A percentile compares a stretch with the other conserved stretches of the same genome.
Conservation (phyloP, 2,329 filamentous ascomycete genomes). For the Apiospora phragmitis region DNA sequence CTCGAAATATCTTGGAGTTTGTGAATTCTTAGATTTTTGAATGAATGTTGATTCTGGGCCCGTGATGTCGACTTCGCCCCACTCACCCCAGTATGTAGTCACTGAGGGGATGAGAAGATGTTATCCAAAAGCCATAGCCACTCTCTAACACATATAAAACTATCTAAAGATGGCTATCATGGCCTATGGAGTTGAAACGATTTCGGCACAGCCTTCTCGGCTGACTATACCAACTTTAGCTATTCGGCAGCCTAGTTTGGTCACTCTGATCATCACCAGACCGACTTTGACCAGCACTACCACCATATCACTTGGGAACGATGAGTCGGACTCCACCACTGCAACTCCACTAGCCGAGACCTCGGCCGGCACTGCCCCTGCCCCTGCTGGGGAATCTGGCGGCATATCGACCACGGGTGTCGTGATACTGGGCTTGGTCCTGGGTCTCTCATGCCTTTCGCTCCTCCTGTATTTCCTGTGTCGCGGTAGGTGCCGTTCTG, state of each 20-base stretch:
- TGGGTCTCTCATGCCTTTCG: background rate
- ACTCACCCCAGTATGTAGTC: background rate
- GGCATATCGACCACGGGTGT: background rate
- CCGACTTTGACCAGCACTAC: background rate
- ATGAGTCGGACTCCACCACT: background rate
- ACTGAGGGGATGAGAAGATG: background rate
- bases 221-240: background rate
- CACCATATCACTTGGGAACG: background rate
- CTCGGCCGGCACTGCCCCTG: background rate
- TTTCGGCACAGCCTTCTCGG: background rate
- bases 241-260: background rate
- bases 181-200: background rate
- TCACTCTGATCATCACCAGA: background rate
- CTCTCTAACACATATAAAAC: background rate
- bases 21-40: background rate
- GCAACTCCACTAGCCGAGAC: background rate
- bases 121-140: background rate
- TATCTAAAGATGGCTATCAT: background rate
- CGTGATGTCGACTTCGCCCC: background rate
- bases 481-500: background rate
- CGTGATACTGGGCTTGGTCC: background rate
- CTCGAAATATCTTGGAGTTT: background rate
- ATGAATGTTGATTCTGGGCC: background rate
- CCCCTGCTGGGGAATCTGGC: background rate
- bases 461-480: background rate